A percentile compares a stretch with the other conserved stretches of the same genome.
Evolutionary conservation across 495 filamentous ascomycete genomes (phyloP).

Genomic region (Hypoxylon fragiforme): DNA sequence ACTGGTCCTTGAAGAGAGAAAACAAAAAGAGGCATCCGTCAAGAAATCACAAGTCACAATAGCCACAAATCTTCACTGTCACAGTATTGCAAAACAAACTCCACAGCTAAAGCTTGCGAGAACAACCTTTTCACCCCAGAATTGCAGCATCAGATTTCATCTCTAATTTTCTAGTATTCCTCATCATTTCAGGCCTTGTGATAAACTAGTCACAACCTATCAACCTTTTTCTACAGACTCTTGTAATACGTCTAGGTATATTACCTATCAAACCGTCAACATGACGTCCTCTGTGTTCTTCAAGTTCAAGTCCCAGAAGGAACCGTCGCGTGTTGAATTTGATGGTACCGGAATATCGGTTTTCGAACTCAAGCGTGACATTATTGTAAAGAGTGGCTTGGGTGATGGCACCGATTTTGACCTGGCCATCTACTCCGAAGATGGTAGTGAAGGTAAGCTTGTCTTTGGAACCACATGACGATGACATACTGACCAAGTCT

Average conservation of each 20-base stretch:
- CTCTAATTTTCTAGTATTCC: constrained; percentile 42
- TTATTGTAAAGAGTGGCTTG: constrained; percentile 87
- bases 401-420: constrained; percentile 98
- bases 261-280: constrained; percentile 40
- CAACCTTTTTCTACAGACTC: constrained; percentile 5
- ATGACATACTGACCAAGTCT: constrained; percentile 33
- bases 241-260: constrained; percentile 23
- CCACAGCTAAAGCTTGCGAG: constrained; percentile 18
- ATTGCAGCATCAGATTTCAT: constrained; percentile 28
- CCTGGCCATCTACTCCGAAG: constrained; percentile 86
- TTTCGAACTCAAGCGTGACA: constrained; percentile 97
- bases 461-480: not conserved
- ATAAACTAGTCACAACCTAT: constrained; percentile 4
- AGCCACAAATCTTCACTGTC: constrained; percentile 31
- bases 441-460: constrained; percentile 82
- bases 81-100: constrained; percentile 35
- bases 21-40: constrained; percentile 44
- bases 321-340: constrained; percentile 90
- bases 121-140: constrained; percentile 17
- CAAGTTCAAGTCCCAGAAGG: constrained; percentile 99
- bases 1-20: constrained; percentile 41
- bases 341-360: constrained; percentile 98
- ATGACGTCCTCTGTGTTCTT: constrained; percentile 99
- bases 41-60: constrained; percentile 38
- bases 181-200: constrained; percentile 7